Conservation (phyloP, 2,329 filamentous ascomycete species). For the Pseudocercospora vitis region DNA sequence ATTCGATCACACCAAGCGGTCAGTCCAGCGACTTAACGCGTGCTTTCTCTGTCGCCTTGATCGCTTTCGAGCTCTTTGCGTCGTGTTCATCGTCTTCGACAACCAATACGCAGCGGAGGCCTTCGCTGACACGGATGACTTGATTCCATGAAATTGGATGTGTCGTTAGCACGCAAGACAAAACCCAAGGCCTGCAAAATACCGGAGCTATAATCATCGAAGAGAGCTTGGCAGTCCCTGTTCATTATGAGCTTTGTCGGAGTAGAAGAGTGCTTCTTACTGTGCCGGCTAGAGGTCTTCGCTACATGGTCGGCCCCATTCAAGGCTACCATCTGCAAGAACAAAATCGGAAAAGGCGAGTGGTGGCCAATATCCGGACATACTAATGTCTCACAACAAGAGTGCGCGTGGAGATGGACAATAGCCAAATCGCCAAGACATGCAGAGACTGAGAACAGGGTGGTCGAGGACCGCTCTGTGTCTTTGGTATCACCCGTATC, state of each 20-base stretch:
- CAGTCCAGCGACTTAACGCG: slow-evolving; percentile 74
- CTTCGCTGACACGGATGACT: slow-evolving; percentile 24
- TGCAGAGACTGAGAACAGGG: not conserved
- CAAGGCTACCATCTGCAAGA: slow-evolving; percentile 14
- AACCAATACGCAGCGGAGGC: slow-evolving; percentile 22
- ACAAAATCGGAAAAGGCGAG: slow-evolving; percentile 7
- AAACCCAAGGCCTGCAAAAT: slow-evolving; percentile 21
- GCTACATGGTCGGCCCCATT: slow-evolving; percentile 25
- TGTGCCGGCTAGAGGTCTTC: slow-evolving; percentile 26
- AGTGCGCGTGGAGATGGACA: no score
- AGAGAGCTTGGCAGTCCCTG: slow-evolving; percentile 25
- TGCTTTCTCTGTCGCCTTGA: slow-evolving; percentile 73
- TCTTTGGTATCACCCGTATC: not conserved
- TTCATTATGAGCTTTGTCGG: slow-evolving; percentile 31
- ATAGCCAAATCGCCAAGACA: not conserved
- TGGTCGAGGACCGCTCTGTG: not conserved
- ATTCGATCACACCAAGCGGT: slow-evolving; percentile 80
- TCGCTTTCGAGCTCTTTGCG: slow-evolving; percentile 70
- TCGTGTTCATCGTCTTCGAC: slow-evolving; percentile 31
- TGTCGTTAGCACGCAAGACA: slow-evolving; percentile 27
- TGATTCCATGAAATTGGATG: slow-evolving; percentile 33
- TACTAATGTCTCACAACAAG: slow-evolving; percentile 1
- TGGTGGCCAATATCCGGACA: not conserved
- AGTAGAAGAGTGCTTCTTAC: slow-evolving; percentile 29
- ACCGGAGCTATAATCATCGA: slow-evolving; percentile 27